Percentiles rank a stretch among this genome's conserved stretches.
These are phyloP conservation scores for Leucocoprinus leucothites DNA, from an alignment of 768 basidiomycete genomes.

Conservation along the genomic window DNA sequence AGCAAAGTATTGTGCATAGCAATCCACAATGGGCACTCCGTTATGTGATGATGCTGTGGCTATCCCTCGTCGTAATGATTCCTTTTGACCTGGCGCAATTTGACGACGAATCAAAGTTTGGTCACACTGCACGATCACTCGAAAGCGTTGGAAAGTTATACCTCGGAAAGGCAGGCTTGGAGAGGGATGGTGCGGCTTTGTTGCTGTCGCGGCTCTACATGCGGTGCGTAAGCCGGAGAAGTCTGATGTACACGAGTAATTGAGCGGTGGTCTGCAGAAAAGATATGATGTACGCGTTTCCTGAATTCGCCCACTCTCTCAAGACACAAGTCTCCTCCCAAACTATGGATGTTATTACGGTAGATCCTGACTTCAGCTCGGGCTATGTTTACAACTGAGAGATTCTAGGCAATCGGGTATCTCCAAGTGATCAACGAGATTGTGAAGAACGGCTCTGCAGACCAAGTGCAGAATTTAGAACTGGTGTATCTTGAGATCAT, in stretches of 20 bases:
- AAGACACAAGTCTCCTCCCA: slow-evolving; percentile 28
- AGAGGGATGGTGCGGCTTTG: slow-evolving; percentile 78
- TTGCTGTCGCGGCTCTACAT: slow-evolving; percentile 81
- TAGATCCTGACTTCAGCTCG: slow-evolving; percentile 24
- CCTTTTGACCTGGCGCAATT: slow-evolving; percentile 91
- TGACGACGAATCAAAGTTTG: slow-evolving; percentile 53
- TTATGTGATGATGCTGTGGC: slow-evolving; percentile 85
- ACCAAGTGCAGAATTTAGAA: slow-evolving; percentile 44
- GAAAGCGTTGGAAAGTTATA: slow-evolving; percentile 57
- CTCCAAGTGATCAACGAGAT: slow-evolving; percentile 72
- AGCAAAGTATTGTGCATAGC: slow-evolving; percentile 38
- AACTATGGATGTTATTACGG: slow-evolving; percentile 47
- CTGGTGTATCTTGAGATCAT: slow-evolving; percentile 44
- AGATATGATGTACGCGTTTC: slow-evolving; percentile 50
- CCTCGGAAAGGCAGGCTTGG: slow-evolving; percentile 71
- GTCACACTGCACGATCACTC: slow-evolving; percentile 53
- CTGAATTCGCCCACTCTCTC: slow-evolving; percentile 51
- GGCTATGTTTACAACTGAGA: slow-evolving; percentile 6
- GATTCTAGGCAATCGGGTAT: slow-evolving; percentile 59
- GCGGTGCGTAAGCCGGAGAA: slow-evolving; percentile 44
- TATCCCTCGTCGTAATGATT: slow-evolving; percentile 91
- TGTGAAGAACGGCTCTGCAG: slow-evolving; percentile 57
- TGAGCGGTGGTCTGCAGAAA: slow-evolving; percentile 38
- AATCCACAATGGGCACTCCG: slow-evolving; percentile 72
- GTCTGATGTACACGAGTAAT: background rate